Evolutionary conservation across 2,329 filamentous ascomycete species (phyloP).

Genomic region (Pseudovirgaria hyperparasitica): DNA sequence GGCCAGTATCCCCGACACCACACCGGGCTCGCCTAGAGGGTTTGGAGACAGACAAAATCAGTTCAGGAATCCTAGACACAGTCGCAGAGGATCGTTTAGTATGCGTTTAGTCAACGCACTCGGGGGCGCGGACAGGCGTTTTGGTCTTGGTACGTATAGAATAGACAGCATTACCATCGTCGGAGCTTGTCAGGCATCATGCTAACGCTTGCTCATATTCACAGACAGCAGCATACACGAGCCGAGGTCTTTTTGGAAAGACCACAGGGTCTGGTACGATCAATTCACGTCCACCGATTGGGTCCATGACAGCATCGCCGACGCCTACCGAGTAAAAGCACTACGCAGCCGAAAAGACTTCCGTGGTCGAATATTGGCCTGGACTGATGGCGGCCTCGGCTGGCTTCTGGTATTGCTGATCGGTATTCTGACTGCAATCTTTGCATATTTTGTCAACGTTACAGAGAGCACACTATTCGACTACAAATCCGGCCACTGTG

Average conservation of each 20-base stretch:
- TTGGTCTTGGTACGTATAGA: slow-evolving; percentile 13
- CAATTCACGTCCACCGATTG: slow-evolving; percentile 96
- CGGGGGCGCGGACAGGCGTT: slow-evolving; percentile 39
- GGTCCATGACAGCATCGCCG: slow-evolving; percentile 95
- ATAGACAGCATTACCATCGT: background rate
- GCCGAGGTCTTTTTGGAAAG: slow-evolving; percentile 55
- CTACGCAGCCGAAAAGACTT: slow-evolving; percentile 73
- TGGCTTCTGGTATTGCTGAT: slow-evolving; percentile 91
- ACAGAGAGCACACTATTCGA: slow-evolving; percentile 80
- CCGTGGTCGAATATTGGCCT: slow-evolving; percentile 60
- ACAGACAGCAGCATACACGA: slow-evolving; percentile 43
- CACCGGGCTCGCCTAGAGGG: slow-evolving; percentile 26
- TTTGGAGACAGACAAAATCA: slow-evolving; percentile 23
- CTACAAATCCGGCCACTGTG: slow-evolving; percentile 82
- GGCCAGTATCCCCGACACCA: slow-evolving; percentile 25
- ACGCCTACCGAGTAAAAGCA: slow-evolving; percentile 77
- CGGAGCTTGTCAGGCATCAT: slow-evolving; percentile 5
- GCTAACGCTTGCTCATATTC: no score
- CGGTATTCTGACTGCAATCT: slow-evolving; percentile 68
- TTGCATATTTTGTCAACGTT: slow-evolving; percentile 83
- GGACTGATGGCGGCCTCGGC: slow-evolving; percentile 80
- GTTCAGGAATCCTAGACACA: slow-evolving; percentile 14
- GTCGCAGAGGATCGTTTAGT: slow-evolving; percentile 23
- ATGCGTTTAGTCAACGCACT: slow-evolving; percentile 48
- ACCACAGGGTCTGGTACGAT: slow-evolving; percentile 96